phyloP scores from a whole-genome alignment of 2,329 filamentous ascomycete genomes.

The Penicillium sp. region DNA sequence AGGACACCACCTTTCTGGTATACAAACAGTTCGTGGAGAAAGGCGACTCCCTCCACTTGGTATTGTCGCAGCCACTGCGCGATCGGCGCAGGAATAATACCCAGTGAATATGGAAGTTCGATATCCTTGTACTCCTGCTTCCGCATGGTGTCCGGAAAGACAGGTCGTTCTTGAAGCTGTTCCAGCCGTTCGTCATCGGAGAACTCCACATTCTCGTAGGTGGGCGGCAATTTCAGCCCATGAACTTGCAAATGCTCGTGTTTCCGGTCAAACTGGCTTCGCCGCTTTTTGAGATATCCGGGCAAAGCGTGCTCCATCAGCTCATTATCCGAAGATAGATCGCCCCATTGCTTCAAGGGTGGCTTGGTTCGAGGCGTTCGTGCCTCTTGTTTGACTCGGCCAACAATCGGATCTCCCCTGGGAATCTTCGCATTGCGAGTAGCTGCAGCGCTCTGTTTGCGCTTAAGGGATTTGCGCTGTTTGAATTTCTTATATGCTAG shows the following conservation, averaged over 20 bases:
- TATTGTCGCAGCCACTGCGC: conserved; percentile 92
- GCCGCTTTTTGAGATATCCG: conserved; percentile 69
- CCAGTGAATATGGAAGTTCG: conserved; percentile 69
- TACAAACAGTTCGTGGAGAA: conserved; percentile 84
- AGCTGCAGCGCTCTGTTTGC: conserved; percentile 52
- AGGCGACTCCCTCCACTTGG: conserved; percentile 79
- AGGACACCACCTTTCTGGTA: conserved; percentile 88
- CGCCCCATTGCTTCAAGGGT: conserved; percentile 43
- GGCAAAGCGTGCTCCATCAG: conserved; percentile 63
- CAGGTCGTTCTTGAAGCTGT: conserved; percentile 66
- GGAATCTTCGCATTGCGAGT: conserved; percentile 47
- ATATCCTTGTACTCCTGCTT: conserved; percentile 73
- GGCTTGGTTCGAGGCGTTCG: conserved; percentile 23
- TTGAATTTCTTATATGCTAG: conserved; percentile 63
- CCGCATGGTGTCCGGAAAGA: conserved; percentile 62
- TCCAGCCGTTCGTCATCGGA: conserved; percentile 66
- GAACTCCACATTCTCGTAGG: conserved; percentile 72
- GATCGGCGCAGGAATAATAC: conserved; percentile 81
- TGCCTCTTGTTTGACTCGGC: conserved; percentile 34
- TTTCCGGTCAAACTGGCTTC: conserved; percentile 66
- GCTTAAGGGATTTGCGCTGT: conserved; percentile 55
- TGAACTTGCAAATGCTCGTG: conserved; percentile 60
- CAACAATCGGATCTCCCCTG: conserved; percentile 43
- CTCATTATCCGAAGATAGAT: conserved; percentile 54
- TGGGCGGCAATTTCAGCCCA: conserved; percentile 74